These are phyloP conservation scores for Beta macrorhiza DNA, from an alignment of 179 eudicot genomes.

Conservation along the genomic window DNA sequence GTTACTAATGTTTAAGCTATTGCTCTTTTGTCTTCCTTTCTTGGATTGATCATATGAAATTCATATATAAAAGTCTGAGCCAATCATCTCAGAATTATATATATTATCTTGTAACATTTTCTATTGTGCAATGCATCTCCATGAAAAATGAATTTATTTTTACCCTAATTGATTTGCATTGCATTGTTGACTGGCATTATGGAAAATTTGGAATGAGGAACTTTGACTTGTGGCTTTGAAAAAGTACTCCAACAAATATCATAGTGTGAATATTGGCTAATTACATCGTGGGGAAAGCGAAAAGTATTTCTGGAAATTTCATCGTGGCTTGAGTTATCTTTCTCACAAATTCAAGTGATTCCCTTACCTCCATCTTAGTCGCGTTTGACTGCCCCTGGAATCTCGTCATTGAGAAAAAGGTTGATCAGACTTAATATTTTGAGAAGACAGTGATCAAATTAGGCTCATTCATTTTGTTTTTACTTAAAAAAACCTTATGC, in stretches of 20 bases:
- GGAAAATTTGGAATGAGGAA: not conserved
- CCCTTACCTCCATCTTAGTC: not conserved
- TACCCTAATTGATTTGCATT: not conserved
- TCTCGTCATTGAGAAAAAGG: not conserved
- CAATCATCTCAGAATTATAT: not conserved
- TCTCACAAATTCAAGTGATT: not conserved
- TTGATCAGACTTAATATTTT: not conserved
- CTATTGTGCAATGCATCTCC: too few relatives aligned
- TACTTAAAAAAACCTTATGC: not conserved
- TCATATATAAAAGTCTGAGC: conserved; percentile 1
- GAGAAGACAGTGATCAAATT: not conserved
- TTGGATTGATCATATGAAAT: conserved; percentile 6
- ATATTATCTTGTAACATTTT: too few relatives aligned
- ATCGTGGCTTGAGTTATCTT: not conserved
- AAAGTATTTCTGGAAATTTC: not conserved
- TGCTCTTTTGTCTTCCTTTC: not conserved
- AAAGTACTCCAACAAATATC: not conserved
- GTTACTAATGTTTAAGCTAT: not conserved
- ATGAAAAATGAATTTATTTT: too few relatives aligned
- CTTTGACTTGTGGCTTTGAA: not conserved
- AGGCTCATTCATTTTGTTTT: not conserved
- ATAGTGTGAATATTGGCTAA: not conserved
- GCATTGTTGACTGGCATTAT: not conserved
- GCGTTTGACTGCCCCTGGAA: not conserved
- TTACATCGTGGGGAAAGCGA: not conserved